These are phyloP conservation scores for Holtermanniella nyarrowii DNA, from an alignment of 768 basidiomycete genomes.

Conservation along the genomic window DNA sequence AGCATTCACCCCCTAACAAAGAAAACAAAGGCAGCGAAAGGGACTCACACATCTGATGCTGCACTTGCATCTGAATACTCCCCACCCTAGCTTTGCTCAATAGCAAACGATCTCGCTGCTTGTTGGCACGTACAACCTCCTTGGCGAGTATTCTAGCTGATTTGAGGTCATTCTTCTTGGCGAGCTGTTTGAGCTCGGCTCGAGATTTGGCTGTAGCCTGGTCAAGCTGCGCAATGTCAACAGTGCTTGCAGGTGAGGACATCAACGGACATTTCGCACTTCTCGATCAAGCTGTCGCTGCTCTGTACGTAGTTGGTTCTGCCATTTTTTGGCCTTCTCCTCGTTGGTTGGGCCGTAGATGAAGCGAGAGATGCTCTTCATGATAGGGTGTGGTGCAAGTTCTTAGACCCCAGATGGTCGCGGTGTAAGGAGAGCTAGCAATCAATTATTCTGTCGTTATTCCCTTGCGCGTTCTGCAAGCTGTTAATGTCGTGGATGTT, in stretches of 20 bases:
- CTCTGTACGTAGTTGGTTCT: conserved; percentile 70
- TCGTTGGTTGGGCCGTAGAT: conserved; percentile 94
- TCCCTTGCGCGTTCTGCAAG: too few species aligned
- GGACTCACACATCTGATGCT: conserved; percentile 77
- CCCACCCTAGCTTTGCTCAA: conserved; percentile 87
- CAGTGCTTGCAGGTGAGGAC: neutral
- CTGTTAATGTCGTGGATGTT: too few species aligned
- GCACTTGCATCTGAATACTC: conserved; percentile 78
- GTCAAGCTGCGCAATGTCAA: conserved; percentile 54
- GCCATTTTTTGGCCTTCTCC: conserved; percentile 87
- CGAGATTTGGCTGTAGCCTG: conserved; percentile 68
- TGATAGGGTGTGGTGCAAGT: conserved; percentile 2
- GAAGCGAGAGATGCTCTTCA: conserved; percentile 63
- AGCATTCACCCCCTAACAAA: neutral
- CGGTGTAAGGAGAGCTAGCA: too few species aligned
- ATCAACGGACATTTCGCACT: conserved; percentile 76
- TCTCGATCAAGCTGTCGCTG: conserved; percentile 78
- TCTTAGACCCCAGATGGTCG: too few species aligned
- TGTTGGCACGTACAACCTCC: conserved; percentile 89
- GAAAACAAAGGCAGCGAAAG: neutral
- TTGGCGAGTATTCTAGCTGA: conserved; percentile 82
- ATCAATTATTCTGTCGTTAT: too few species aligned
- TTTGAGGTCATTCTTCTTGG: conserved; percentile 80
- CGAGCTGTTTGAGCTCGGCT: conserved; percentile 73
- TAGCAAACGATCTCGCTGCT: conserved; percentile 83